Conservation (phyloP, 805 yeast genomes). For the Metschnikowia dekortorum region DNA sequence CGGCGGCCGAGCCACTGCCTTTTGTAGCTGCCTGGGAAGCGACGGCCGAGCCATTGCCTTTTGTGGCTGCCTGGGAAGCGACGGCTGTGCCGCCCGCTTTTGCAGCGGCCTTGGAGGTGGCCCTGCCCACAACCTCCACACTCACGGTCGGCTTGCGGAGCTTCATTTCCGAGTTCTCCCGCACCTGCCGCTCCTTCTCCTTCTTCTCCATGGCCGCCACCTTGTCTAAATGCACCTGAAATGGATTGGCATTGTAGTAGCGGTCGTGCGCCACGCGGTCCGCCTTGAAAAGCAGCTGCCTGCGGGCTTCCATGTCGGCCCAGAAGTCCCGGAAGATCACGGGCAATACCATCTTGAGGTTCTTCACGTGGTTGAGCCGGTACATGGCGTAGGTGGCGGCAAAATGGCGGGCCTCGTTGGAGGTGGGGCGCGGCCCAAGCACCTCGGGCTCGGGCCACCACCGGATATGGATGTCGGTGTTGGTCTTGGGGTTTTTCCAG, state of each 20-base stretch:
- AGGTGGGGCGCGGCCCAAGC: constrained; percentile 66
- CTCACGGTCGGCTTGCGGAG: constrained; percentile 43
- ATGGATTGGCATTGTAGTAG: constrained; percentile 71
- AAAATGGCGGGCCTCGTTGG: constrained; percentile 83
- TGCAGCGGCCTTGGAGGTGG: too few species aligned
- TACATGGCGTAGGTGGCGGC: constrained; percentile 88
- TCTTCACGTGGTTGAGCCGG: constrained; percentile 74
- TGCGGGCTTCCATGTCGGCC: constrained; percentile 62
- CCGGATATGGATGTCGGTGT: constrained; percentile 54
- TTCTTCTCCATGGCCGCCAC: constrained; percentile 40
- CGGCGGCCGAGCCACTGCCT: too few species aligned
- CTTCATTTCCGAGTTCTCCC: constrained; percentile 48
- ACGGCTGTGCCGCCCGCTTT: too few species aligned
- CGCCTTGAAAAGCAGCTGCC: constrained; percentile 45
- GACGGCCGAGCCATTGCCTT: neutral
- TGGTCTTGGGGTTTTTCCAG: constrained; percentile 78
- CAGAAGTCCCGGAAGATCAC: constrained; percentile 75
- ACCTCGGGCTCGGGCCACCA: constrained; percentile 50
- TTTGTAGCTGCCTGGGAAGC: too few species aligned
- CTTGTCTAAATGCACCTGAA: constrained; percentile 58
- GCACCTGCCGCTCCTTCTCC: constrained; percentile 45
- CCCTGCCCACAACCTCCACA: constrained; percentile 13
- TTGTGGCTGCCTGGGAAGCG: neutral
- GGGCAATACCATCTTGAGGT: constrained; percentile 83
- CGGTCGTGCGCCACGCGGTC: constrained; percentile 46